phyloP scores from a whole-genome alignment of 768 basidiomycete genomes.

The Thelephora aurantiotincta region DNA sequence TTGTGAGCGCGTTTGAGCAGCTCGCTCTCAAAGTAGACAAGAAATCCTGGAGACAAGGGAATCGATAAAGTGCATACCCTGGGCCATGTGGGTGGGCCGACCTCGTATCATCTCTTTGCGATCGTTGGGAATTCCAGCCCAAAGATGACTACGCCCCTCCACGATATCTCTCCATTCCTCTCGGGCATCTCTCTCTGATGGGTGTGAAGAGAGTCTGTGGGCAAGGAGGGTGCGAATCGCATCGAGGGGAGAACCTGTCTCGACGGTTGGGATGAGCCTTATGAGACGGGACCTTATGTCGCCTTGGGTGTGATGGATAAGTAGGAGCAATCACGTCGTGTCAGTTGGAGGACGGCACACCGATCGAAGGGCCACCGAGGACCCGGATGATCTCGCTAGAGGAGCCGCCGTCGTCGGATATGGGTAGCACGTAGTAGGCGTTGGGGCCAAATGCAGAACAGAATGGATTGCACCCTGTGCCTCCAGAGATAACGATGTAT shows the following conservation, averaged over 20 bases:
- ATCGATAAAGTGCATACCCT: background rate
- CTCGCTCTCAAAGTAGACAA: slow-evolving; percentile 86
- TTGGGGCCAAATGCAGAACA: slow-evolving; percentile 61
- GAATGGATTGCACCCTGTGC: slow-evolving; percentile 89
- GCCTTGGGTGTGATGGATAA: slow-evolving; percentile 27
- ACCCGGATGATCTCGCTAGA: slow-evolving; percentile 92
- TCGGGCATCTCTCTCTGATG: slow-evolving; percentile 62
- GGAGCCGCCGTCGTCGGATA: slow-evolving; percentile 92
- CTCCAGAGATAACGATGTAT: slow-evolving; percentile 76
- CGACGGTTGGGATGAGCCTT: slow-evolving; percentile 64
- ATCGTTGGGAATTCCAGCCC: slow-evolving; percentile 79
- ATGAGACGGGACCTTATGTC: slow-evolving; percentile 84
- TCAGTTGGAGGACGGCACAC: slow-evolving; percentile 20
- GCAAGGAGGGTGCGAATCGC: slow-evolving; percentile 68
- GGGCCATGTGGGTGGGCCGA: slow-evolving; percentile 15
- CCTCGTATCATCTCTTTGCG: slow-evolving; percentile 87
- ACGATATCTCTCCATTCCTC: slow-evolving; percentile 90
- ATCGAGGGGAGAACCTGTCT: slow-evolving; percentile 45
- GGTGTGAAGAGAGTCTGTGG: slow-evolving; percentile 59
- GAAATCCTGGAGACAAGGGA: slow-evolving; percentile 46
- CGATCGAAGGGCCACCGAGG: slow-evolving; percentile 75
- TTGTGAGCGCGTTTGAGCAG: slow-evolving; percentile 83
- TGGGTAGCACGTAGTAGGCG: slow-evolving; percentile 77
- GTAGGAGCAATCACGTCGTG: background rate
- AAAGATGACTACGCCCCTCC: slow-evolving; percentile 70